Percentiles rank a stretch among this genome's conserved stretches.
phyloP scores from a whole-genome alignment of 73 alveolate species.

The Paramecium tetraurelia region DNA sequence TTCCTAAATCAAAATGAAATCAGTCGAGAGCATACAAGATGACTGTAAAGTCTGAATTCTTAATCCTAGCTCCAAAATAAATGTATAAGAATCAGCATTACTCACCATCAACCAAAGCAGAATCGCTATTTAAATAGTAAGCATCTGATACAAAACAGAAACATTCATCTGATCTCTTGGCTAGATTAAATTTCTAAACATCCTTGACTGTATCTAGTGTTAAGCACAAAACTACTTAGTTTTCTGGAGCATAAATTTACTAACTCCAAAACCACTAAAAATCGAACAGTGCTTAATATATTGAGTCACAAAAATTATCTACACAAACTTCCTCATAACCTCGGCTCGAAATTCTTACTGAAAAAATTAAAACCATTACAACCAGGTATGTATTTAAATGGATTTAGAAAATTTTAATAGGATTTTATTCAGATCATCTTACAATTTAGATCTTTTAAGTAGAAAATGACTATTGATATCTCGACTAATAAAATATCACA shows the following conservation, averaged over 20 bases:
- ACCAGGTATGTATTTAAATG: not conserved
- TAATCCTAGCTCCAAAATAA: not conserved
- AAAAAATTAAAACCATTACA: not conserved
- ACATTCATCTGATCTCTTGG: not conserved
- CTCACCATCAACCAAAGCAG: not conserved
- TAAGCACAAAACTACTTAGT: not conserved
- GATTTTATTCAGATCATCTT: not conserved
- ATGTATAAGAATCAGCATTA: not conserved
- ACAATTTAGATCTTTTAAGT: not conserved
- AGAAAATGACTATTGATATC: not conserved
- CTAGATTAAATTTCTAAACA: not conserved
- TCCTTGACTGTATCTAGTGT: not conserved
- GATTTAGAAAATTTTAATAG: not conserved
- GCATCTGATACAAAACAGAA: not conserved
- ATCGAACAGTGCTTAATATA: conserved; percentile 7
- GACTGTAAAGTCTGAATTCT: not conserved
- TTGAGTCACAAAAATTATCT: not conserved
- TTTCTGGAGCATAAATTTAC: not conserved
- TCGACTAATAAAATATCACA: not conserved
- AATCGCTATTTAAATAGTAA: not conserved
- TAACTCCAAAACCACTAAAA: not conserved
- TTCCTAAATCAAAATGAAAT: not conserved
- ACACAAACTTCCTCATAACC: not conserved
- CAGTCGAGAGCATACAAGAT: not conserved
- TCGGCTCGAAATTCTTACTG: not conserved